Evolutionary conservation across 192 early-diverging fungal genomes (phyloP).

Genomic region (Coemansia sp.): DNA sequence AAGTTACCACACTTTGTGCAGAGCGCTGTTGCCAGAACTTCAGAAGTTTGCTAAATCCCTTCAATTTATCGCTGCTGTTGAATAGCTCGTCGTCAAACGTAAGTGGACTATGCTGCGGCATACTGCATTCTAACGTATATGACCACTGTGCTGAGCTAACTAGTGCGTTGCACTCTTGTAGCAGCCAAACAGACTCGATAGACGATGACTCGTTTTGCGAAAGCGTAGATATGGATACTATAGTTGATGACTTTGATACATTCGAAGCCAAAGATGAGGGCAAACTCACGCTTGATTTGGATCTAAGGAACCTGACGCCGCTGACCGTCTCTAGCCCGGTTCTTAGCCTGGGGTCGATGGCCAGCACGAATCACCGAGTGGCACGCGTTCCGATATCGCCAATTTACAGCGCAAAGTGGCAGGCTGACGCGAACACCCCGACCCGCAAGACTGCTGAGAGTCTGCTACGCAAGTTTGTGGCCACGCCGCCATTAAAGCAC

Average conservation of each 20-base stretch:
- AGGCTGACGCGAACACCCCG: too few relatives aligned
- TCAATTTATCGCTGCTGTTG: background rate
- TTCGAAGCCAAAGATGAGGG: slow-evolving; percentile 2
- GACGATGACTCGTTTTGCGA: slow-evolving; percentile 27
- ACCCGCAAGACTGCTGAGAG: background rate
- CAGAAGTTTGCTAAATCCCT: background rate
- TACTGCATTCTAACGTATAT: background rate
- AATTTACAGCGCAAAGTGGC: background rate
- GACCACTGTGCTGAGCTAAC: background rate
- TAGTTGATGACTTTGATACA: slow-evolving; percentile 9
- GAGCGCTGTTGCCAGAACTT: background rate
- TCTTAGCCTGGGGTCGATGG: slow-evolving; percentile 19
- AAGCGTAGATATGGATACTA: background rate
- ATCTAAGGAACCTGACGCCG: slow-evolving; percentile 1
- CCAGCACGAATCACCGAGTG: background rate
- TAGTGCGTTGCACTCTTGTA: background rate
- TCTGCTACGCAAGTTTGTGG: background rate
- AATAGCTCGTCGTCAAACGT: slow-evolving; percentile 10
- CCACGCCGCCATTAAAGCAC: background rate
- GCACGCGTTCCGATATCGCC: background rate
- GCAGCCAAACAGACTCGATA: slow-evolving; percentile 40
- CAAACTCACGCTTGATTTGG: background rate
- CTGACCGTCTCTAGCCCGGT: slow-evolving; percentile 30
- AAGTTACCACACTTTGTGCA: slow-evolving; percentile 3
- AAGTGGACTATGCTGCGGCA: background rate